Evolutionary conservation across 768 basidiomycete genomes (phyloP), one percentile per base, ranked within the genome.

Genomic region (Xerocomellus chrysenteron): DNA sequence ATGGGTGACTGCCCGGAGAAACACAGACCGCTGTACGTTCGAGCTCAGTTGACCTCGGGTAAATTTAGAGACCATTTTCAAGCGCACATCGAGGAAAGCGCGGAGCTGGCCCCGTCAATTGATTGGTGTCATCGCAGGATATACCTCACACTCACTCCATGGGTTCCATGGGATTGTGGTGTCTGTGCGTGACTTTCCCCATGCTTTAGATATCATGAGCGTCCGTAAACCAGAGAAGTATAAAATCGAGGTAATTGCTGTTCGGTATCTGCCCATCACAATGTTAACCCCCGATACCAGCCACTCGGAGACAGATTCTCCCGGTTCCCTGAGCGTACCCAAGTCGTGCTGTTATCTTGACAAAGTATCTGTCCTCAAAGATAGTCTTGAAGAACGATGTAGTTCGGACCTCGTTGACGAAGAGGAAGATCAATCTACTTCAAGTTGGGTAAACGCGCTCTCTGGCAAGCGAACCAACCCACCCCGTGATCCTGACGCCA

Each of bases 401-500:
- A 2, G 26, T 7, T 30, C 39, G 5, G 40, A 50, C 26, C 52
- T 59, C 43, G 48, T 54, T 33, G 48, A 50, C 14, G 57, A 49
- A 39, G 33, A 17, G 2, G 26, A 26, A 5, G 26, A 26, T 3
- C 36, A 28, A 13, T n/a, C 19, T 41, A 4, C 24, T 11, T 24
- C 39, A 35, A 32, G 24, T 32, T 54, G 56, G 63, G 39, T 41
- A 4, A 43, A 28, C 5, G 10, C 36, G 4, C 33, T 66, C 6
- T 57, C 63, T 26, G 41, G 54, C 28, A 37, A 52, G 30, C 52
- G 55, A 35, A 41, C 37, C 19, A 35, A 32, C 3, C 13, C 36
- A 28, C 41, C 24, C 3, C 45, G 47, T 32, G 66, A 69, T n/a
- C 67, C 69, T 6, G 76, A 78, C 52, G 64, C 78, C 14, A 76